phyloP scores from a whole-genome alignment of 2,329 filamentous ascomycete genomes.

The Pestalotiopsis sp. region DNA sequence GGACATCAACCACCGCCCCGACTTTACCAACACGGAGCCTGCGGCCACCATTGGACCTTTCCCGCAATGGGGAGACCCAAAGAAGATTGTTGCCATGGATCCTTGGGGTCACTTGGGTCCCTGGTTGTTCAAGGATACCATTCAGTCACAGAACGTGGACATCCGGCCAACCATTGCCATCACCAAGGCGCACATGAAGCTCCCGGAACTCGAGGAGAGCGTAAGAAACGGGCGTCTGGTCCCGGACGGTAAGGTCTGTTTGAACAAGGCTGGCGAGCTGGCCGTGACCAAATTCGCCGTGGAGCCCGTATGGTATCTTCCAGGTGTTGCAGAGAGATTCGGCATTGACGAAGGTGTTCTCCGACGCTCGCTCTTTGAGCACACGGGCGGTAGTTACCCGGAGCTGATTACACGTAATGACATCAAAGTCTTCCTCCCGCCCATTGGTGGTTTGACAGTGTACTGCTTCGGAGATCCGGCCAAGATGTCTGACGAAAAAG shows the following conservation, averaged over 20 bases:
- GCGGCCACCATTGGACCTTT: slow-evolving; percentile 88
- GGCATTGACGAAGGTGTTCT: slow-evolving; percentile 90
- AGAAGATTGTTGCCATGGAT: slow-evolving; percentile 98
- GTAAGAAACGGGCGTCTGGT: slow-evolving; percentile 76
- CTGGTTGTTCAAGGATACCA: slow-evolving; percentile 78
- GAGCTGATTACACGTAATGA: slow-evolving; percentile 93
- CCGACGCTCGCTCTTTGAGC: slow-evolving; percentile 85
- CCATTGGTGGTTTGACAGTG: slow-evolving; percentile 92
- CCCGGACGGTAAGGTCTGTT: slow-evolving; percentile 83
- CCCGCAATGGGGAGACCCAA: slow-evolving; percentile 82
- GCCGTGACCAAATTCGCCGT: slow-evolving; percentile 96
- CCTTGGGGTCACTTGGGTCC: slow-evolving; percentile 86
- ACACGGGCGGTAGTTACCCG: slow-evolving; percentile 93
- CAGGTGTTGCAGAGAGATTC: slow-evolving; percentile 87
- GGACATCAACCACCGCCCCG: slow-evolving; percentile 73
- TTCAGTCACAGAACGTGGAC: slow-evolving; percentile 77
- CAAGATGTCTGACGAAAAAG: slow-evolving; percentile 86
- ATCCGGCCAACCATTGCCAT: slow-evolving; percentile 89
- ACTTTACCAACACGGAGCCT: slow-evolving; percentile 82
- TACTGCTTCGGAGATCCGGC: slow-evolving; percentile 96
- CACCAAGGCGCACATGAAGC: slow-evolving; percentile 91
- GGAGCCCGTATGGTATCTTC: slow-evolving; percentile 89
- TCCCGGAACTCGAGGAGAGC: slow-evolving; percentile 91
- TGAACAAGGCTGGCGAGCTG: slow-evolving; percentile 84
- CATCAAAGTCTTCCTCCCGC: slow-evolving; percentile 93